Evolutionary conservation across 2,329 filamentous ascomycete genomes (phyloP), one percentile per base, ranked within the genome.

Genomic region (Dactylellina haptotyla): DNA sequence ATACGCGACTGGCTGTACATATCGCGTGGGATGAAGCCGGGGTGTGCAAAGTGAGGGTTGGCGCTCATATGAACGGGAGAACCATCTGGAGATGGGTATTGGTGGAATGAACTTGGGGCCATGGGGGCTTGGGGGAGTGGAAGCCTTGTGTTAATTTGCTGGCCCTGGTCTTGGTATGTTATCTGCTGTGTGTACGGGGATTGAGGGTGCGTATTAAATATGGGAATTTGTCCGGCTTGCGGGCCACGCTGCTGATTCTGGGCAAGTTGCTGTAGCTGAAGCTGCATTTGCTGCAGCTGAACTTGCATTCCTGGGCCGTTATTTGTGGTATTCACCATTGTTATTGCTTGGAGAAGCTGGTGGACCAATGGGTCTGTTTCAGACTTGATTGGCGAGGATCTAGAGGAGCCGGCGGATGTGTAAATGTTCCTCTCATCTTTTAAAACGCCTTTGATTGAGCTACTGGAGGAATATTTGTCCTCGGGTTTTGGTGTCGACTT

Each of bases 21-120:
- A 39, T 41, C n/a, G 12, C 37, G 48, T 46, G 14, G 43, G 45
- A 45, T 48, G 28, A 46, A 62, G 4, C 56, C 45, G 39, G 18
- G 14, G 12, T 28, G 37, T 14, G 45, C n/a, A n/a, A n/a, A 45
- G 26, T 58, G 30, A 2, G 41, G 39, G 2, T 39, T 53, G 48
- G n/a, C n/a, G n/a, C 62, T 54, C 56, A 69, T 69, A 16, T 69
- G 56, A 9, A 59, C 16, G 16, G 48, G 64, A 6, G 46, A 34
- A 18, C 20, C 34, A 8, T 56, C 56, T 2, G 43, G 30, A 6
- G 62, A 66, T 28, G 37, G 10, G 25, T 18, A 69, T 26, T 61
- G 54, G 18, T 61, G 34, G 30, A 59, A 69, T 14, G 45, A 28
- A 16, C 16, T 41, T 41, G 48, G 64, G 25, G 43, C 5, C 2